Conservation (phyloP, 257 asterid species). For the Ilex aquifolium region DNA sequence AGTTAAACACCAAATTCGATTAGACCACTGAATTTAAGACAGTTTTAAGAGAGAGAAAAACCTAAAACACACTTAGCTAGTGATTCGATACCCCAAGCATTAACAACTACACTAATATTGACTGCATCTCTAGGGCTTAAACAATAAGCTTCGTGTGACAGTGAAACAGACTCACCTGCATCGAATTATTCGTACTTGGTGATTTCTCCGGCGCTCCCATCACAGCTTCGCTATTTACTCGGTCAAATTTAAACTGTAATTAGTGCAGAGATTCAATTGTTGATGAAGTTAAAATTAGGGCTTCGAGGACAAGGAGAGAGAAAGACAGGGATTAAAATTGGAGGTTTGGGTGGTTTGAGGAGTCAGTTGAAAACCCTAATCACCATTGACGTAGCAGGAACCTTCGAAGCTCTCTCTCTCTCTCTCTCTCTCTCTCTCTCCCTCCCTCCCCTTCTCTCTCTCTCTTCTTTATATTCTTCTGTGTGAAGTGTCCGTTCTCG, state of each 20-base stretch:
- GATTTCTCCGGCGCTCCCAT: slow-evolving; percentile 45
- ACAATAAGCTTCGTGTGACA: neutral
- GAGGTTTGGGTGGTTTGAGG: slow-evolving; percentile 20
- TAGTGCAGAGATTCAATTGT: slow-evolving; percentile 19
- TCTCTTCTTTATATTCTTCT: slow-evolving; percentile 23
- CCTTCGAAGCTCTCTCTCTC: slow-evolving; percentile 11
- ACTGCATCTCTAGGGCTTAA: neutral
- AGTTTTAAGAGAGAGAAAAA: neutral
- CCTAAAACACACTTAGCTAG: neutral
- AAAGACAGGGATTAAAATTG: slow-evolving; percentile 9
- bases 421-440: slow-evolving; percentile 12
- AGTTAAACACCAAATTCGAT: neutral
- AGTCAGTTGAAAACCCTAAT: slow-evolving; percentile 54
- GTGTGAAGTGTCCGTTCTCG: slow-evolving; percentile 21
- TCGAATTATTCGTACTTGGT: slow-evolving; percentile 23
- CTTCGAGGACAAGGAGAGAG: slow-evolving; percentile 24
- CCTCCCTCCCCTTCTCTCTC: slow-evolving; percentile 23
- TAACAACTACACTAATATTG: neutral
- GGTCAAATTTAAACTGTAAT: slow-evolving; percentile 24
- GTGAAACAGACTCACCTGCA: slow-evolving; percentile 26
- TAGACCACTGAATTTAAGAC: neutral
- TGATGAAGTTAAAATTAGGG: slow-evolving; percentile 44
- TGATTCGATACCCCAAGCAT: neutral
- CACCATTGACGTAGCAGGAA: slow-evolving; percentile 35
- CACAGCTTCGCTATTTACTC: slow-evolving; percentile 7